phyloP scores from a whole-genome alignment of 306 rosid genomes.

The Fragaria vesca region DNA sequence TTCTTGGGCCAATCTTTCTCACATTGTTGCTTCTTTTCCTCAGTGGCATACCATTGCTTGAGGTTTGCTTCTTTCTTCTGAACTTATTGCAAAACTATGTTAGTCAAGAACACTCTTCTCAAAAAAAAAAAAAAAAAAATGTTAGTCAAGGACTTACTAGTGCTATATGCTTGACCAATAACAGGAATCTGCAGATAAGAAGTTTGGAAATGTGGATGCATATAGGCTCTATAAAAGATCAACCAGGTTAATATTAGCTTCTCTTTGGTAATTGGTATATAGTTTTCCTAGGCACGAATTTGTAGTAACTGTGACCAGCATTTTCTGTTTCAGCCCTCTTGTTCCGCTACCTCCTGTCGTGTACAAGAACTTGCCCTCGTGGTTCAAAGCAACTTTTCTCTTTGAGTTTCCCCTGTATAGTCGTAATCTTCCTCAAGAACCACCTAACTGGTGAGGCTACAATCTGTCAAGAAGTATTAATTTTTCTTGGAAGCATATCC shows the following conservation, averaged over 20 bases:
- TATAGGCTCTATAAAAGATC: constrained; percentile 64
- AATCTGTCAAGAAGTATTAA: constrained; percentile 5
- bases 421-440: constrained; percentile 57
- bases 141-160: constrained; percentile 15
- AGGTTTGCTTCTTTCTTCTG: constrained; percentile 57
- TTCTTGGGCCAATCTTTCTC: constrained; percentile 79
- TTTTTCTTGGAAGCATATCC: constrained; percentile 8
- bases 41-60: constrained; percentile 93
- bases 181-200: constrained; percentile 91
- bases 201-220: constrained; percentile 66
- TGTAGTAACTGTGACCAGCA: constrained; percentile 25
- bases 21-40: constrained; percentile 87
- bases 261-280: constrained; percentile 22
- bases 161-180: constrained; percentile 31
- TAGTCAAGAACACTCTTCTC: constrained; percentile 5
- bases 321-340: constrained; percentile 71
- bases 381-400: constrained; percentile 74
- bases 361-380: constrained; percentile 74
- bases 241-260: constrained; percentile 57
- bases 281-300: constrained; percentile 9
- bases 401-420: constrained; percentile 80
- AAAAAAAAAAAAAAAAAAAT: no score
- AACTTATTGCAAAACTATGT: no score
- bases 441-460: constrained; percentile 59
- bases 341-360: constrained; percentile 59